Base-by-base conservation (phyloP, 768 basidiomycete genomes). In the Podaxis rugospora region DNA sequence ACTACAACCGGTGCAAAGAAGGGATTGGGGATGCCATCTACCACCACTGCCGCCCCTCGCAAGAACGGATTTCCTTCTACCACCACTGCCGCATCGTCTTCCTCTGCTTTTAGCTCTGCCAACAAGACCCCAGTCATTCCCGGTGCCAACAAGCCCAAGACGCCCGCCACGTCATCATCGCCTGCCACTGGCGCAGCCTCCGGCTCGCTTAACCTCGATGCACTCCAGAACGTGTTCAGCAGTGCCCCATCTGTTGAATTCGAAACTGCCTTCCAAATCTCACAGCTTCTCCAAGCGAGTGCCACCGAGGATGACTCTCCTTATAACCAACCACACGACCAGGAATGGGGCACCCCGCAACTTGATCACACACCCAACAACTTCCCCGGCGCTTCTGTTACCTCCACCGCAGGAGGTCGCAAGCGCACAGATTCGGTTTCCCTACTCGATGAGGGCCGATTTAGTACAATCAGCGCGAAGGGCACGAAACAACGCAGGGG, bases 381-480 rank as follows among this genome's bases (percentile, higher is more conserved):
- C 28, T 27, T 42, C 28, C 32, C 47, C 6, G 9, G 28, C 23
- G 21, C 46, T 35, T 21, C 56, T 27, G n/a, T 7, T 37, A 18
- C 47, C 6, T 44, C 37, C 7, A 11, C 55, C 36, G 47, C 47
- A 23, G 51, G 51, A 18, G 51, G 32, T 2, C 51, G 59, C 9
- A 18, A 60, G 36, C 59, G 59, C 40, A 54, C 40, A 5, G 59
- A 60, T 11, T 60, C 59, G 1, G 23, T 60, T n/a, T 60, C 59
- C n/a, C 32, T 60, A 11, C 59, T 60, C n/a, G 59, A 54, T 10
- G 51, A 60, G 11, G 23, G 44, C 4, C 51, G 59, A 14, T 60
- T 60, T 18, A 51, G 52, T 11, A 60, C 51, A 10, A 53, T 60
- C 28, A 60, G 51, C 39, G 59, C 51, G 13, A 54, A 49, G 28